These are phyloP conservation scores for Rhododendron simsii DNA, from an alignment of 148 eudicot species.

Conservation along the genomic window DNA sequence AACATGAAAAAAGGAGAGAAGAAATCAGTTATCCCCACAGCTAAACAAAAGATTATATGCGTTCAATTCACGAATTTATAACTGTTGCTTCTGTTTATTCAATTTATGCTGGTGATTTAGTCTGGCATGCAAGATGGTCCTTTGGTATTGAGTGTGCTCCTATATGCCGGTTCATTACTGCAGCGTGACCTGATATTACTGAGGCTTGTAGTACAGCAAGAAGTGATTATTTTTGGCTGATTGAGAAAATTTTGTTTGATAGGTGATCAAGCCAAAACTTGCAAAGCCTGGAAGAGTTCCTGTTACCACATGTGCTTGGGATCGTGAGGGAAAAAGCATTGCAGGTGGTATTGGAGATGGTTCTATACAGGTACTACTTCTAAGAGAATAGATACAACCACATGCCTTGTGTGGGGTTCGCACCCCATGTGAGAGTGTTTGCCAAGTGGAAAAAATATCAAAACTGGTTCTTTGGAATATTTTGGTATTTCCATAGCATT, in stretches of 20 bases:
- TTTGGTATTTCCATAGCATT: not conserved
- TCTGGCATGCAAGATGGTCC: not conserved
- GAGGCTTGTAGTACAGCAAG: not conserved
- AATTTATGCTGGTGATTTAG: not conserved
- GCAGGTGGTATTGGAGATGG: constrained; percentile 96
- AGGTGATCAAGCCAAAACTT: constrained; percentile 98
- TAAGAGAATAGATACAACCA: not conserved
- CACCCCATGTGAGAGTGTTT: not conserved
- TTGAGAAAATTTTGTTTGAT: constrained; percentile 13
- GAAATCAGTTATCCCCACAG: not conserved
- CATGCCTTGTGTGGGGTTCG: not conserved
- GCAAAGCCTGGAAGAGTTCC: constrained; percentile 86
- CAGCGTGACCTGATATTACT: not conserved
- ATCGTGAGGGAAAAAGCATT: constrained; percentile 81
- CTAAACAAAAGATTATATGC: not conserved
- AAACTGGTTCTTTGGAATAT: not conserved
- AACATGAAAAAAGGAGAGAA: not conserved
- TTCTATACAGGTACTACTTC: constrained; percentile 71
- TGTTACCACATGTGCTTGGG: constrained; percentile 91
- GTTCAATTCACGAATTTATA: not conserved
- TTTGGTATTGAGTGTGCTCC: not conserved
- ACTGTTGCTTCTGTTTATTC: not conserved
- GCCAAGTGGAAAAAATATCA: not conserved
- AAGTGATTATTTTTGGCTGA: constrained; percentile 9
- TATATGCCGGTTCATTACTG: not conserved